Evolutionary conservation across 2,329 filamentous ascomycete species (phyloP).

Genomic region (Fusarium annulatum): DNA sequence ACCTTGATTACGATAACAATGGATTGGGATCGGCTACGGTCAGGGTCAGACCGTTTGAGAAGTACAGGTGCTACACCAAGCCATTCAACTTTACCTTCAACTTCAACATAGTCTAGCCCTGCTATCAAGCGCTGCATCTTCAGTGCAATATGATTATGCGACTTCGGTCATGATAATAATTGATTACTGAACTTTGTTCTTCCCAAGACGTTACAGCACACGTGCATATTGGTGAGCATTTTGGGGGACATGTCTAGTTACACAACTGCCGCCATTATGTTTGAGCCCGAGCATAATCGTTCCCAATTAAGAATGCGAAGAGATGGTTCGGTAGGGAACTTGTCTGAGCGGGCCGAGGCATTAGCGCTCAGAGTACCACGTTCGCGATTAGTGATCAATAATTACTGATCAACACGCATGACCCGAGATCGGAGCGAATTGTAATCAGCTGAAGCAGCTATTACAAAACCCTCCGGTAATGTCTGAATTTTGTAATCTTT

Average conservation of each 20-base stretch:
- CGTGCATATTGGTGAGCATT: not conserved
- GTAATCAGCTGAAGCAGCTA: not conserved
- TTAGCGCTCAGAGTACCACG: accelerated
- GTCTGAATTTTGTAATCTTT: accelerated
- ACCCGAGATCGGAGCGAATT: not conserved
- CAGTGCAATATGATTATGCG: accelerated
- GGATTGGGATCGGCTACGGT: constrained; percentile 18
- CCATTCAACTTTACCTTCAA: constrained; percentile 20
- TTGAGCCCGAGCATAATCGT: accelerated
- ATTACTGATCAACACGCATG: not conserved
- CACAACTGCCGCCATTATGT: not conserved
- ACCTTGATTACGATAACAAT: constrained; percentile 25
- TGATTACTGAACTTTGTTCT: accelerated
- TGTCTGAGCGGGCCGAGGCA: accelerated
- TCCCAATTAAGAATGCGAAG: not conserved
- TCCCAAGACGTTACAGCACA: accelerated
- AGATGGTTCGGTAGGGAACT: accelerated
- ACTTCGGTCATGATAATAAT: not conserved
- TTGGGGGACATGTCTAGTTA: accelerated
- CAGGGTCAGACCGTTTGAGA: constrained; percentile 14
- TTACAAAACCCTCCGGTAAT: not conserved
- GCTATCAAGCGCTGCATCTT: not conserved
- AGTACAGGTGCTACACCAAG: constrained; percentile 17
- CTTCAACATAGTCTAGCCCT: not conserved
- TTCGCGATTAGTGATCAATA: not conserved